Evolutionary conservation across 2,329 filamentous ascomycete genomes (phyloP).

Genomic region (Aspergillus awamori): DNA sequence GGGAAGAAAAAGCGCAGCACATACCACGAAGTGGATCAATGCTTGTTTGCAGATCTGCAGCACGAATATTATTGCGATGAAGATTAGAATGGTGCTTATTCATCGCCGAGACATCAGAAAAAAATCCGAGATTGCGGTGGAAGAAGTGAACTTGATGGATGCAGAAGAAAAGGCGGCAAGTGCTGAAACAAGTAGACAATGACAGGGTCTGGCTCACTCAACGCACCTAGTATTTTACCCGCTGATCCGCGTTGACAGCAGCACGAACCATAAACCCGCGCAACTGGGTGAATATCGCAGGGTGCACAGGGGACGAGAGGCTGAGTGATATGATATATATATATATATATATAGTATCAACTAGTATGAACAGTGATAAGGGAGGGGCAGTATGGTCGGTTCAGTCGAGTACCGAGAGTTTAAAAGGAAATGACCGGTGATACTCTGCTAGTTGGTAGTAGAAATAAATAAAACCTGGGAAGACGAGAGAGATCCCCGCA

Average conservation of each 20-base stretch:
- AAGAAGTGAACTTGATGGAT: conserved; percentile 9
- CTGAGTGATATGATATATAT: no score
- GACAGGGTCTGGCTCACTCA: conserved; percentile 2
- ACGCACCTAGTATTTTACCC: conserved; percentile 3
- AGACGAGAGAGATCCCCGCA: background rate
- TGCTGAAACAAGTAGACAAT: conserved; percentile 13
- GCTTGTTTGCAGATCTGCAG: conserved; percentile 32
- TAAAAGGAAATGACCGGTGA: background rate
- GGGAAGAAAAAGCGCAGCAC: conserved; percentile 19
- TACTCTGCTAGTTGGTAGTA: background rate
- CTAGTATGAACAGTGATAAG: background rate
- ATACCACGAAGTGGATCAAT: conserved; percentile 32
- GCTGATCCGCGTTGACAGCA: background rate
- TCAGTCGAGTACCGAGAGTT: background rate
- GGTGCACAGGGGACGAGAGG: background rate
- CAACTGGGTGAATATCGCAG: background rate
- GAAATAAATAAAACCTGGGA: background rate
- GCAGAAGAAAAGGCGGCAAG: background rate
- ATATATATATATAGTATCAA: background rate
- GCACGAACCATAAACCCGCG: background rate
- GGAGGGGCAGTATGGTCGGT: background rate
- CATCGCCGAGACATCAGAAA: conserved; percentile 31
- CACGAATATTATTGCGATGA: conserved; percentile 16
- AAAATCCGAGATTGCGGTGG: conserved; percentile 18
- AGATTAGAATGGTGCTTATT: conserved; percentile 18